Evolutionary conservation across 1,284 basidiomycete species (phyloP), one percentile per base, ranked within the genome.

Genomic region (Rhodofomes roseus): DNA sequence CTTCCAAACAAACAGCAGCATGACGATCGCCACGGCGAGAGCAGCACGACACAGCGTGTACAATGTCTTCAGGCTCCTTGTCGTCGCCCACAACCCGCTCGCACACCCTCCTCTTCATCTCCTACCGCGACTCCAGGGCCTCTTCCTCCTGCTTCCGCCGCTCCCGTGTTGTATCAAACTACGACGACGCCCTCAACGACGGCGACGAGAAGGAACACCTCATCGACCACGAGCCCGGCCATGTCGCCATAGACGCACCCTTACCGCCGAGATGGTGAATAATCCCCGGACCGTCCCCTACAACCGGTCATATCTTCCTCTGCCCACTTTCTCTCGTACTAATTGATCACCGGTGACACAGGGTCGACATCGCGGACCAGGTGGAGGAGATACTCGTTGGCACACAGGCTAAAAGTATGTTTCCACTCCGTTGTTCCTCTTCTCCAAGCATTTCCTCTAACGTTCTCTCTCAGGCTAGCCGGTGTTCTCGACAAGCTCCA

Each of bases 91-190:
- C 84, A 37, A 95, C 91, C 20, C 89, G 96, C 65, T 96, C 93
- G 1, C 78, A 96, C 54, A 98, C 96, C 2, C 85, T 95, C 55
- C 86, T 98, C 70, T 99, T 97, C 75, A 89, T 98, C 60, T 98
- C 95, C 11, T 95, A 95, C 74, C 85, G 96, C 63, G 93, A 98
- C 76, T 95, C 94, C 3, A 82, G 81, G 46, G 76, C 85, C 20
- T 77, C 79, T 29, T 75, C 82, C 0, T 79, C 84, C 3, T 80
- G 80, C 43, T 77, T 78, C 62, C 71, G 78, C 48, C 74, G 74
- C 46, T 66, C 75, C 12, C 68, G 72, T 3, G 68, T 73, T 40
- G 63, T 72, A 58, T 65, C 70, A 55, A 72, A 75, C 61, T 74
- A 75, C 58, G 70, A 76, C 59, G 77, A 81, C 63, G 83, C 66